These are phyloP conservation scores for Geotrichum phurueaensis DNA, from an alignment of 1,139 yeast genomes.

Conservation along the genomic window DNA sequence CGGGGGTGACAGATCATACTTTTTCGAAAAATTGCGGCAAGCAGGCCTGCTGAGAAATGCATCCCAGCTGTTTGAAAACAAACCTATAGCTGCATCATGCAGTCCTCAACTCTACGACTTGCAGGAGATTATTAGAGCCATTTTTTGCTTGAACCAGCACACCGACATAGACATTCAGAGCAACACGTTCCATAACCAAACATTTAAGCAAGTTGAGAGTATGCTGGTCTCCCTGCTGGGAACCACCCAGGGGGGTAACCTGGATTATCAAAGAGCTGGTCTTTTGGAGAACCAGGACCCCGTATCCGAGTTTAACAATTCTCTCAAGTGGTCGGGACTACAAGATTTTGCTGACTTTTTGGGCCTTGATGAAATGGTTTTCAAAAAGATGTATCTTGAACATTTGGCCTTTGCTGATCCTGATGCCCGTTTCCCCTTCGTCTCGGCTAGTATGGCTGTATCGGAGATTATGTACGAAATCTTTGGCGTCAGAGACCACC, in stretches of 20 bases:
- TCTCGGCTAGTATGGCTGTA: constrained; percentile 32
- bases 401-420: constrained; percentile 28
- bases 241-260: constrained; percentile 18
- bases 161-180: constrained; percentile 20
- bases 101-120: constrained; percentile 28
- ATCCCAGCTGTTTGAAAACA: constrained; percentile 27
- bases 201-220: constrained; percentile 24
- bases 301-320: constrained; percentile 24
- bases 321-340: constrained; percentile 30
- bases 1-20: constrained; percentile 22
- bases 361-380: constrained; percentile 24
- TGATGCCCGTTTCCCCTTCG: constrained; percentile 36
- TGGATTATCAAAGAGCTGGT: constrained; percentile 31
- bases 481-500: constrained; percentile 33
- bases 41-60: constrained; percentile 27
- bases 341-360: constrained; percentile 32
- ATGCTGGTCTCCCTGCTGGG: constrained; percentile 27
- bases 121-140: constrained; percentile 29
- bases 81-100: constrained; percentile 27
- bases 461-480: constrained; percentile 31
- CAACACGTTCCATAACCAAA: constrained; percentile 21
- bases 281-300: constrained; percentile 24
- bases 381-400: constrained; percentile 29
- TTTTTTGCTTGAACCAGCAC: constrained; percentile 23
- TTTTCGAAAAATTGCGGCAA: constrained; percentile 24